A percentile compares a stretch with the other conserved stretches of the same genome.
These are phyloP conservation scores for Oryza nivara DNA, from an alignment of 176 grass and related monocot species.

Conservation along the genomic window DNA sequence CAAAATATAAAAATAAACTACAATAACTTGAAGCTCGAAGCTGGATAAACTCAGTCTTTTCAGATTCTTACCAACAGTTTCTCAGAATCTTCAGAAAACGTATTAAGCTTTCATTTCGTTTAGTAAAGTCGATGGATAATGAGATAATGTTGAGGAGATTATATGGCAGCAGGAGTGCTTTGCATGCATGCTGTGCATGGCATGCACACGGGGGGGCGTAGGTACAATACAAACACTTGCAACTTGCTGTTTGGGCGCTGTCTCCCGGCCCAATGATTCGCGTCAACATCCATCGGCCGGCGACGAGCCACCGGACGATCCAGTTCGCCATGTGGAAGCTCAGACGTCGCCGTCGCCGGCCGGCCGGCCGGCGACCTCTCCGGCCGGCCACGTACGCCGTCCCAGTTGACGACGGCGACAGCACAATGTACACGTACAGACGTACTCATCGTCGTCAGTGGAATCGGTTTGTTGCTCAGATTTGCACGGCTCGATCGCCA, in stretches of 20 bases:
- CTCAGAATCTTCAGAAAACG: too few species aligned
- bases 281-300: constrained; percentile 33
- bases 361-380: not conserved
- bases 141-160: constrained; percentile 14
- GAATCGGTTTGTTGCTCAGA: not conserved
- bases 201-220: not conserved
- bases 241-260: constrained; percentile 30
- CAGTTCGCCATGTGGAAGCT: constrained; percentile 60
- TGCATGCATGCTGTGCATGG: not conserved
- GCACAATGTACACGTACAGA: not conserved
- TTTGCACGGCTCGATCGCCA: not conserved
- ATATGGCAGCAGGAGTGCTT: not conserved
- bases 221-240: not conserved
- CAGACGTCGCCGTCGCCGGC: constrained; percentile 53
- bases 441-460: not conserved
- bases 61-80: accelerated
- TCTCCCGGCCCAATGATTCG: constrained; percentile 44
- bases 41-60: too few species aligned
- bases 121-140: constrained; percentile 10
- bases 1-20: too few species aligned
- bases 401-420: not conserved
- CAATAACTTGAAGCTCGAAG: too few species aligned
- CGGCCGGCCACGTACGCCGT: not conserved
- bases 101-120: not conserved
- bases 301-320: constrained; percentile 43